These are phyloP conservation scores for Cavenderia fasciculata DNA, from an alignment of 78 protist genomes.

Conservation along the genomic window DNA sequence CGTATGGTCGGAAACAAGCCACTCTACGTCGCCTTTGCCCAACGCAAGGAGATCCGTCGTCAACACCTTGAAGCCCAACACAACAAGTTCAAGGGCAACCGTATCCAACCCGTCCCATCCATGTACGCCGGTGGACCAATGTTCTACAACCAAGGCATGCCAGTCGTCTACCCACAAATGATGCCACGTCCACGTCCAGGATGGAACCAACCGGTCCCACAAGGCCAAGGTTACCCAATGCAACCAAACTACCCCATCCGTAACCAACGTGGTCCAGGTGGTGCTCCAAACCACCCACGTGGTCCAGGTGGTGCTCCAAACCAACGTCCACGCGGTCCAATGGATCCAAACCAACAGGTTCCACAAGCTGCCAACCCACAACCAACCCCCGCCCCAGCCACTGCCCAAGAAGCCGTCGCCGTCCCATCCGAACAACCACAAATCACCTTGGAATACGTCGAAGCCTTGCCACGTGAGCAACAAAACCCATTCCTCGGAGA, in stretches of 20 bases:
- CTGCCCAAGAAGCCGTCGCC: conserved; percentile 19
- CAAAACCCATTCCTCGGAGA: conserved; percentile 80
- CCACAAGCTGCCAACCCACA: conserved; percentile 11
- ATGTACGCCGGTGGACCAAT: conserved; percentile 56
- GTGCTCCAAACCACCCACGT: conserved; percentile 41
- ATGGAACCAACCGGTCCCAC: conserved; percentile 58
- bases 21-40: conserved; percentile 96
- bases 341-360: neutral
- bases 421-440: conserved; percentile 5
- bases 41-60: conserved; percentile 93
- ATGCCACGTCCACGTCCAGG: conserved; percentile 62
- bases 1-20: conserved; percentile 92
- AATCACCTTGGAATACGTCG: conserved; percentile 24
- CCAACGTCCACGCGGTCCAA: conserved; percentile 52
- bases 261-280: conserved; percentile 29
- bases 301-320: conserved; percentile 38
- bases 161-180: conserved; percentile 81
- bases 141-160: conserved; percentile 53
- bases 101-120: conserved; percentile 23
- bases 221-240: conserved; percentile 31
- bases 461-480: conserved; percentile 59
- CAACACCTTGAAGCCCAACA: conserved; percentile 88
- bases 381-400: neutral
- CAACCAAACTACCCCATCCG: conserved; percentile 10
- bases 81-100: conserved; percentile 58